Conservation (phyloP, 2,329 filamentous ascomycete genomes). For the Alternaria incomplexa region DNA sequence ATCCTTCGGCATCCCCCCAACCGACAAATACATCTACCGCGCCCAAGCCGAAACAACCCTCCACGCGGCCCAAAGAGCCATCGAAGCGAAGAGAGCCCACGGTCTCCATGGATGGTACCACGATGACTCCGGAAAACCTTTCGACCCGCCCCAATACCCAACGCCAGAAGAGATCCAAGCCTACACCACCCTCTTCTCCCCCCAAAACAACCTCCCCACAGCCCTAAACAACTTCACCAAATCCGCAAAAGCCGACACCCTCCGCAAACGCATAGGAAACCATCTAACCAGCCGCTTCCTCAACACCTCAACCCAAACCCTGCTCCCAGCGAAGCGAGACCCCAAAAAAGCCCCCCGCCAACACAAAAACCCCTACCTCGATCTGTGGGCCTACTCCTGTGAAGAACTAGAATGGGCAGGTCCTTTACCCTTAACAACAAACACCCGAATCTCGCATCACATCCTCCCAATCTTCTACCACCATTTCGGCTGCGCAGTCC, state of each 20-base stretch:
- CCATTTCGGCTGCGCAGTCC: constrained; percentile 77
- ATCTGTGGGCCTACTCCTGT: constrained; percentile 71
- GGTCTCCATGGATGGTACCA: constrained; percentile 61
- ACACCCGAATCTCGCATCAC: constrained; percentile 67
- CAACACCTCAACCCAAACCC: constrained; percentile 4
- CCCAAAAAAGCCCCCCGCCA: constrained; percentile 50
- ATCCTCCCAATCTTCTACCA: constrained; percentile 77
- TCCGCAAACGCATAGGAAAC: constrained; percentile 62
- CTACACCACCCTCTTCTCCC: constrained; percentile 71
- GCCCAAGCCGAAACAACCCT: constrained; percentile 60
- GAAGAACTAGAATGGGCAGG: constrained; percentile 70
- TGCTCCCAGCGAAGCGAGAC: constrained; percentile 27
- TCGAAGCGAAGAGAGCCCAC: constrained; percentile 54
- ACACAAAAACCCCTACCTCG: constrained; percentile 69
- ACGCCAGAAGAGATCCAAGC: constrained; percentile 63
- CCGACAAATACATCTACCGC: constrained; percentile 59
- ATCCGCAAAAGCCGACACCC: constrained; percentile 70
- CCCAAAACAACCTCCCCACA: constrained; percentile 64
- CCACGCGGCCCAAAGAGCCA: constrained; percentile 56
- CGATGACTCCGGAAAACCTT: constrained; percentile 48
- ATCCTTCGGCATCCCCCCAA: constrained; percentile 54
- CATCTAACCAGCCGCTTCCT: constrained; percentile 63
- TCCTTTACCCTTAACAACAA: constrained; percentile 60
- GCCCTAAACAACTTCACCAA: constrained; percentile 67
- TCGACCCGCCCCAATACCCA: constrained; percentile 25